Base-by-base conservation (phyloP, 1,284 basidiomycete genomes). In the Ustilago cynodontis region DNA sequence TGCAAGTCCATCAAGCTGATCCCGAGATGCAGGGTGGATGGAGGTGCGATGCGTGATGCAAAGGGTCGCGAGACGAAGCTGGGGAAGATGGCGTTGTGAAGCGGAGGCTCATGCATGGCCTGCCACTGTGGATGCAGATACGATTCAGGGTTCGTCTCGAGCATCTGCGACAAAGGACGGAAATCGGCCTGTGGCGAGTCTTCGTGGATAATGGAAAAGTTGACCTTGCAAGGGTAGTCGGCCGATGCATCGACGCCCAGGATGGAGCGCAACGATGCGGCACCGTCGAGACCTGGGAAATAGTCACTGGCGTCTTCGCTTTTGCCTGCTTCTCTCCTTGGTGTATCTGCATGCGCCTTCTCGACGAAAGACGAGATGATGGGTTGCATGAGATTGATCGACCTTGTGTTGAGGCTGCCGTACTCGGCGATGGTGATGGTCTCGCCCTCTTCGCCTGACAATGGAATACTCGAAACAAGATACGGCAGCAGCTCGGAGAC, bases 1-100 rank as follows among this genome's bases (percentile, higher is more conserved):
- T 87, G 87, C 68, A 87, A 61, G 49, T 85, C 82, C 87, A 87
- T 87, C 41, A 86, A 71, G 43, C 81, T 84, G 65, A 86, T 82
- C 2, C 87, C 87, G 13, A 86, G 68, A 50, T 83, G 81, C 51
- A 87, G 71, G 1, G 82, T 83, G 20, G 75, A 74, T 14, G 80
- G 82, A 0, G 87, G 86, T 26, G 84, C 75, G 43, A 87, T 82
- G 58, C 86, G 81, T 18, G 82, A 82, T 2, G 82, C 86, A 61
- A 86, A 86, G 0, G 86, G 84, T 14, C 86, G 58, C 35, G 83
- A 64, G 5, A 82, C 77, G 31, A 85, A 86, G 18, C 77, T 71
- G 22, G 81, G 78, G 47, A 85, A 87, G 54, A 87, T 80, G 28
- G 73, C 59, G 22, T 84, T 82, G 33, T 82, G 82, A 22, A 86